Evolutionary conservation across 2,329 filamentous ascomycete species (phyloP).

Genomic region (Colletotrichum navitas): DNA sequence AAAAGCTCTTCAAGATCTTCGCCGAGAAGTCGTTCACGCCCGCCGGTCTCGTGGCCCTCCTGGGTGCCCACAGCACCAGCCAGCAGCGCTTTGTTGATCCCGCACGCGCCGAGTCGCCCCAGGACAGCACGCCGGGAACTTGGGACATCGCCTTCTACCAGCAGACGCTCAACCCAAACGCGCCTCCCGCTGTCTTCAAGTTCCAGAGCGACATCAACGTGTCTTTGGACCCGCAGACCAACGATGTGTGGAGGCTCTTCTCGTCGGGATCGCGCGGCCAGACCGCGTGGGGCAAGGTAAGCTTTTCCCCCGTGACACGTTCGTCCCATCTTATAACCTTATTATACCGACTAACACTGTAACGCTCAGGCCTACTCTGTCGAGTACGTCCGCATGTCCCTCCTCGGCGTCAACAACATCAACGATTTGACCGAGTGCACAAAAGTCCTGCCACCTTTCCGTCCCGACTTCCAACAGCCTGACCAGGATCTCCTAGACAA

Average conservation of each 20-base stretch:
- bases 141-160: constrained; percentile 67
- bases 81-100: constrained; percentile 61
- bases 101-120: constrained; percentile 56
- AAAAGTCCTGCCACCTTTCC: constrained; percentile 58
- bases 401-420: constrained; percentile 69
- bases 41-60: constrained; percentile 64
- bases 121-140: constrained; percentile 65
- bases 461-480: constrained; percentile 39
- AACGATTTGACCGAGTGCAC: constrained; percentile 68
- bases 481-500: constrained; percentile 30
- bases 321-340: constrained; percentile 15
- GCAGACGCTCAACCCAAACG: constrained; percentile 50
- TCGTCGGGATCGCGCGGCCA: constrained; percentile 49
- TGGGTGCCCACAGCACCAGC: constrained; percentile 67
- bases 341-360: constrained; percentile 1
- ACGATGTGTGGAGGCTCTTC: constrained; percentile 55
- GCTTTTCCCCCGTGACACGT: constrained; percentile 33
- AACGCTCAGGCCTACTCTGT: constrained; percentile 60
- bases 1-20: constrained; percentile 63
- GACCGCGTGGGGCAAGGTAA: constrained; percentile 57
- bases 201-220: constrained; percentile 59
- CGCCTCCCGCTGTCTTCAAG: constrained; percentile 55
- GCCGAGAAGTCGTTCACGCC: constrained; percentile 65
- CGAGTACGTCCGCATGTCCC: constrained; percentile 66
- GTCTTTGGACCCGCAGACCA: constrained; percentile 52